phyloP scores from a whole-genome alignment of 306 rosid genomes.

The Parietaria judaica region DNA sequence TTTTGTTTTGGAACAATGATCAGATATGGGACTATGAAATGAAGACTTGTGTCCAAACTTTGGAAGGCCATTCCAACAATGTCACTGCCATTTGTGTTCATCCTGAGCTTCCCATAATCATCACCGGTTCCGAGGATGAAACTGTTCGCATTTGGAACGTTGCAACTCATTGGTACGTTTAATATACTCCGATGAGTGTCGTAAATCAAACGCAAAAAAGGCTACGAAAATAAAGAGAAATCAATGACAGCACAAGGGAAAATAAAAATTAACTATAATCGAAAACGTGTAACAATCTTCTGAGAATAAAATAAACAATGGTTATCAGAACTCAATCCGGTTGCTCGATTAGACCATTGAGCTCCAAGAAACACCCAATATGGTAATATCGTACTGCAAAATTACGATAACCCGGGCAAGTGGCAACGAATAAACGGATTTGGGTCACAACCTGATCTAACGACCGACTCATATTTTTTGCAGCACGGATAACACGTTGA shows the following conservation, averaged over 20 bases:
- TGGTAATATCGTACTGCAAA: no score
- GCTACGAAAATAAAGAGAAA: conserved; percentile 42
- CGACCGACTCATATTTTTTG: conserved; percentile 28
- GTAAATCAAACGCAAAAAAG: conserved; percentile 19
- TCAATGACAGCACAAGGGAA: not conserved
- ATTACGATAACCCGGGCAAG: conserved; percentile 30
- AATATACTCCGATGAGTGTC: not conserved
- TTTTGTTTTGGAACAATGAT: not conserved
- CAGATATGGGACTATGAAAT: conserved; percentile 47
- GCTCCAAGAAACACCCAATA: no score
- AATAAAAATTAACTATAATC: no score
- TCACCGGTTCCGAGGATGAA: conserved; percentile 54
- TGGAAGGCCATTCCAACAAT: conserved; percentile 53
- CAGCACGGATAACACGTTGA: conserved; percentile 35
- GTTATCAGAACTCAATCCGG: no score
- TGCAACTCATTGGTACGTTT: conserved; percentile 24
- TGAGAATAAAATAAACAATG: no score
- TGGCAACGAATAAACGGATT: conserved; percentile 1
- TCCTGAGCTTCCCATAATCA: conserved; percentile 40
- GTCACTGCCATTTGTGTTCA: conserved; percentile 38
- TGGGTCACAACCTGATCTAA: conserved; percentile 34
- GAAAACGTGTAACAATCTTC: no score
- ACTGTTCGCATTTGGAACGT: conserved; percentile 45
- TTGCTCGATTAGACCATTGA: no score
- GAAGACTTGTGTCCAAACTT: conserved; percentile 28